Percentiles rank a stretch among this genome's conserved stretches.
phyloP scores from a whole-genome alignment of 2,329 filamentous ascomycete species.

The Paramyrothecium sp. region DNA sequence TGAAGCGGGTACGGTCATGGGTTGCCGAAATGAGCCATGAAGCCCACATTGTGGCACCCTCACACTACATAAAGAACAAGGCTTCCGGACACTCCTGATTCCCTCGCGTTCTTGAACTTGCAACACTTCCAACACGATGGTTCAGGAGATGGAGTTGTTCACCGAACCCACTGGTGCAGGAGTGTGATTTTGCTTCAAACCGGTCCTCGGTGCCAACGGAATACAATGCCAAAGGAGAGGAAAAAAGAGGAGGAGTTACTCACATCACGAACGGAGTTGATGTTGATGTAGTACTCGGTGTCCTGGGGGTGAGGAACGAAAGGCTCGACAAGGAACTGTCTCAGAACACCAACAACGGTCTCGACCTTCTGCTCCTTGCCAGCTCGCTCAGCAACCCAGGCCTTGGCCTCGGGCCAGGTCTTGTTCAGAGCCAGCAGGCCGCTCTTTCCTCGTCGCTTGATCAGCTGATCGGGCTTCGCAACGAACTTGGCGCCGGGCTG shows the following conservation, averaged over 20 bases:
- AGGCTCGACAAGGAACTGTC: slow-evolving; percentile 96
- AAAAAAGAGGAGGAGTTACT: slow-evolving; percentile 41
- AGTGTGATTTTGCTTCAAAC: too few relatives aligned
- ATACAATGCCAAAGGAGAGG: slow-evolving; percentile 11
- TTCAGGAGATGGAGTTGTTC: background rate
- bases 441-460: slow-evolving; percentile 99
- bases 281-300: slow-evolving; percentile 99
- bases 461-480: slow-evolving; percentile 98
- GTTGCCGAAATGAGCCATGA: too few relatives aligned
- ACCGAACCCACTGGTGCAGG: too few relatives aligned
- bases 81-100: too few relatives aligned
- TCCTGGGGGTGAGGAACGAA: slow-evolving; percentile 94
- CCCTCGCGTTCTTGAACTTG: background rate
- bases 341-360: slow-evolving; percentile 81
- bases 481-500: slow-evolving; percentile 85
- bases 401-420: slow-evolving; percentile 89
- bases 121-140: background rate
- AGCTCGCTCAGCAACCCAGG: slow-evolving; percentile 90
- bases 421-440: slow-evolving; percentile 96
- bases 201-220: background rate
- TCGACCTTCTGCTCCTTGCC: slow-evolving; percentile 93
- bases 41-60: background rate
- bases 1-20: too few relatives aligned
- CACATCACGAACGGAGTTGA: slow-evolving; percentile 99
- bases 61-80: slow-evolving; percentile 10